Evolutionary conservation across 2,329 filamentous ascomycete genomes (phyloP).

Genomic region (Diaporthe ampelina): DNA sequence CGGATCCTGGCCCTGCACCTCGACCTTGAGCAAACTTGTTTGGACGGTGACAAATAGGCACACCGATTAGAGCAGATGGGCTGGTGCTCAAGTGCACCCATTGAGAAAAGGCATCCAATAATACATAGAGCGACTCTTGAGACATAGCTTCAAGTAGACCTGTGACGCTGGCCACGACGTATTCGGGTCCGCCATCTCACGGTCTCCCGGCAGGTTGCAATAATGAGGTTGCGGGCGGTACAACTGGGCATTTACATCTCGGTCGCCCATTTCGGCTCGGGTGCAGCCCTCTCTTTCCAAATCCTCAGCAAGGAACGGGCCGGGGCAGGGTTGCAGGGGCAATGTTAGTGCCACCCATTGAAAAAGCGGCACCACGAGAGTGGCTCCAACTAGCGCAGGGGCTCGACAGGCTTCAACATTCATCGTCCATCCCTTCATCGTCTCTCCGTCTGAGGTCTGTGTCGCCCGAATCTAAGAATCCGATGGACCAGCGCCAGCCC

Average conservation of each 20-base stretch:
- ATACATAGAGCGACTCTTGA: no score
- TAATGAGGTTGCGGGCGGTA: background rate
- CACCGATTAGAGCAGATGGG: background rate
- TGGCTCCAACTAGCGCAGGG: constrained; percentile 14
- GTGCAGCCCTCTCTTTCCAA: background rate
- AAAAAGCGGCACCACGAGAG: background rate
- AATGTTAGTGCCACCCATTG: constrained; percentile 11
- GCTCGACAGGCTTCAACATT: background rate
- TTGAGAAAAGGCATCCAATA: background rate
- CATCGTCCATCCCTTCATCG: background rate
- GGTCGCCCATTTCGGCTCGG: background rate
- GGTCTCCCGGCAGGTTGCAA: background rate
- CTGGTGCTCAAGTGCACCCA: background rate
- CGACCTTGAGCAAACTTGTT: background rate
- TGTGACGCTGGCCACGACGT: background rate
- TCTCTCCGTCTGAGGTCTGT: background rate
- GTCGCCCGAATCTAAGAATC: background rate
- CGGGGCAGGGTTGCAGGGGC: constrained; percentile 9
- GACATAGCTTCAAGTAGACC: background rate
- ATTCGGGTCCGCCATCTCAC: background rate
- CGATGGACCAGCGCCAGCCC: background rate
- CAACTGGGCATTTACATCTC: constrained; percentile 6
- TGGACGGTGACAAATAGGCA: background rate
- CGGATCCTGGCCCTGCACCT: background rate
- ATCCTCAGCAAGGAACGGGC: background rate